phyloP scores from a whole-genome alignment of 257 asterid genomes.

The Galeopsis tetrahit region DNA sequence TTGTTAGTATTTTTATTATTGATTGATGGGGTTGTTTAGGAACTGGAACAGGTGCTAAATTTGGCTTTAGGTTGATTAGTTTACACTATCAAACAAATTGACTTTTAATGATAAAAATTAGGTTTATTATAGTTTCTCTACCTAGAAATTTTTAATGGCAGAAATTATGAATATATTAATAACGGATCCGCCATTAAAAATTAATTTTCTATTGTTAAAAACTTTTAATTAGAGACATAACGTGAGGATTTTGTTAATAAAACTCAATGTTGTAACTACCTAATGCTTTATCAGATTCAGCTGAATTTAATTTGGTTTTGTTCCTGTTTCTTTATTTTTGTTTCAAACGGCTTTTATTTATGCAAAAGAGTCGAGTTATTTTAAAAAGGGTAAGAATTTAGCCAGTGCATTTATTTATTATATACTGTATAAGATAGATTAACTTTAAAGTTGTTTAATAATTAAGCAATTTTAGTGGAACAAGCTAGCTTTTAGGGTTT shows the following conservation, averaged over 20 bases:
- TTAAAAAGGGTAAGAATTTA: neutral
- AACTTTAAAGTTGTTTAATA: conserved; percentile 17
- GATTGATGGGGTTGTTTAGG: conserved; percentile 37
- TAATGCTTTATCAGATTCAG: conserved; percentile 32
- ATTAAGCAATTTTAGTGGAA: conserved; percentile 18
- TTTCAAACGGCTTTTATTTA: conserved; percentile 29
- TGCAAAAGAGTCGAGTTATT: conserved; percentile 7
- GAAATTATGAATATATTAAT: too few relatives aligned
- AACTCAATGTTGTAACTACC: too few relatives aligned
- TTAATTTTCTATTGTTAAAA: too few relatives aligned
- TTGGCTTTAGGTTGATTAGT: conserved; percentile 49
- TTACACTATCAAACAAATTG: neutral
- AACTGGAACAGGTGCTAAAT: conserved; percentile 80
- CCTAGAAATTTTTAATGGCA: too few relatives aligned
- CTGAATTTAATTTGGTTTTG: conserved; percentile 63
- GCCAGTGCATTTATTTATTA: neutral
- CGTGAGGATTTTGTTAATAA: too few relatives aligned
- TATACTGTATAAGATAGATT: too few relatives aligned
- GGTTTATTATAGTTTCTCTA: too few relatives aligned
- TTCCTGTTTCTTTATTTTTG: conserved; percentile 61
- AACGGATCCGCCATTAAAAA: too few relatives aligned
- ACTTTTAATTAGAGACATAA: too few relatives aligned
- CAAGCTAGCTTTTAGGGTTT: conserved; percentile 42
- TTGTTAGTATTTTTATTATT: neutral
- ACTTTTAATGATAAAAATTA: too few relatives aligned